Base-by-base conservation (phyloP, 2,329 filamentous ascomycete genomes). In the Penicillium frequentans region DNA sequence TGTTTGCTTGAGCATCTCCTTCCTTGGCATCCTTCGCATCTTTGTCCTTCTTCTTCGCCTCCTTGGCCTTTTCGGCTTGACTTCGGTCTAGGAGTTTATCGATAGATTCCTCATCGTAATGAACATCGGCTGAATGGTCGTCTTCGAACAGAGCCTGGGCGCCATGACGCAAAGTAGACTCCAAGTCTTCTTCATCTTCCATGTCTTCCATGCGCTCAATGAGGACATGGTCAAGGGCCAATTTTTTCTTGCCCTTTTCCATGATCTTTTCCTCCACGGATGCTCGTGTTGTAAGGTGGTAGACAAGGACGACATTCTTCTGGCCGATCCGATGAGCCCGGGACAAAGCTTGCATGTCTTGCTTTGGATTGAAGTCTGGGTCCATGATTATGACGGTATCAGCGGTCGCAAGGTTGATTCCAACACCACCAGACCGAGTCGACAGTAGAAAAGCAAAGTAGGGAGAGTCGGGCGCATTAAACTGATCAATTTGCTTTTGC, bases 331-430 rank as follows among this genome's bases (percentile, higher is more conserved):
- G 89, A 74, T 99, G 95, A 19, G 93, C 95, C 63, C 96, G 87
- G 29, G 93, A 96, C 29, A 99, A 82, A 0, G 95, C 95, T 73
- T 99, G 95, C 42, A 99, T 90, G 68, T 99, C 96, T 74, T 99
- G 95, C 70, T 99, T 95, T 0, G 95, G 95, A 60, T 99, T 99
- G 80, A 96, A 98, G 70, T 99, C 95, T 0, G 91, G 91, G 67
- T 99, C 93, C 64, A 98, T 86, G 63, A 99, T 97, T 63, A 99
- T 97, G 59, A 99, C 96, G 0, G 95, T 99, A 70, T 99, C 95
- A 3, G 95, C 95, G 8, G 93, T 96, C 0, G 95, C 95, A 54
- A 99, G 82, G 70, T 99, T 99, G 79, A 99, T 99, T 16, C 95
- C 96, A 0, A 99, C 93, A 68, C 96, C 95, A 53, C 95, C 95